These are phyloP conservation scores for Gracilaria vermiculophylla DNA, from an alignment of 23 red algal species.

Conservation along the genomic window DNA sequence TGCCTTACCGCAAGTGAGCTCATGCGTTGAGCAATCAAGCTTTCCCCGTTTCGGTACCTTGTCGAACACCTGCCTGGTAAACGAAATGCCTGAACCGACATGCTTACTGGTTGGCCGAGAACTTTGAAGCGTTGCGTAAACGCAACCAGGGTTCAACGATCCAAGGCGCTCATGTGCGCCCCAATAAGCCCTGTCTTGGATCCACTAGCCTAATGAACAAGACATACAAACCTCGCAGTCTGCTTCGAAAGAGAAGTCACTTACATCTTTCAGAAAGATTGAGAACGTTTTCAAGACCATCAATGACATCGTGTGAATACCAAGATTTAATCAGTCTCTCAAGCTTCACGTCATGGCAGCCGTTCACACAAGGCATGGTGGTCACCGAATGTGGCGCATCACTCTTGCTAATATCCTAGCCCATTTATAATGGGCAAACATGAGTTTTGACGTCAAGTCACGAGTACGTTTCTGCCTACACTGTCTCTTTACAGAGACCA, in stretches of 20 bases:
- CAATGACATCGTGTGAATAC: constrained; percentile 1
- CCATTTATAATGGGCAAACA: neutral
- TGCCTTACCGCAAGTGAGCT: constrained; percentile 3
- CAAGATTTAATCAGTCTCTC: neutral
- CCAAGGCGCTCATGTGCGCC: neutral
- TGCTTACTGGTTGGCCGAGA: neutral
- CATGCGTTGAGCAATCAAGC: constrained; percentile 13
- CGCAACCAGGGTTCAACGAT: neutral
- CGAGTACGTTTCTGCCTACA: constrained; percentile 18
- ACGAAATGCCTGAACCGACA: neutral
- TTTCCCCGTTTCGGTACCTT: neutral
- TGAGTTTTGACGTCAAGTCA: neutral
- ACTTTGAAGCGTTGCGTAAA: neutral
- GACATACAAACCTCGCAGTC: neutral
- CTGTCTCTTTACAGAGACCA: constrained; percentile 4
- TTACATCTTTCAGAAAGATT: neutral
- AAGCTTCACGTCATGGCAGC: constrained; percentile 6
- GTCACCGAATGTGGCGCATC: neutral
- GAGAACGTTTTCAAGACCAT: neutral
- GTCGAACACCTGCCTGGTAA: too few species aligned
- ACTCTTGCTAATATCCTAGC: neutral
- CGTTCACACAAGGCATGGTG: constrained; percentile 20
- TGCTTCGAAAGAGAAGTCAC: neutral
- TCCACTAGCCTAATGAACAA: neutral
- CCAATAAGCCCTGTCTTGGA: constrained; percentile 10